These are phyloP conservation scores for Phytophthora citrophthora DNA, from an alignment of 352 stramenopile genomes.

Conservation along the genomic window DNA sequence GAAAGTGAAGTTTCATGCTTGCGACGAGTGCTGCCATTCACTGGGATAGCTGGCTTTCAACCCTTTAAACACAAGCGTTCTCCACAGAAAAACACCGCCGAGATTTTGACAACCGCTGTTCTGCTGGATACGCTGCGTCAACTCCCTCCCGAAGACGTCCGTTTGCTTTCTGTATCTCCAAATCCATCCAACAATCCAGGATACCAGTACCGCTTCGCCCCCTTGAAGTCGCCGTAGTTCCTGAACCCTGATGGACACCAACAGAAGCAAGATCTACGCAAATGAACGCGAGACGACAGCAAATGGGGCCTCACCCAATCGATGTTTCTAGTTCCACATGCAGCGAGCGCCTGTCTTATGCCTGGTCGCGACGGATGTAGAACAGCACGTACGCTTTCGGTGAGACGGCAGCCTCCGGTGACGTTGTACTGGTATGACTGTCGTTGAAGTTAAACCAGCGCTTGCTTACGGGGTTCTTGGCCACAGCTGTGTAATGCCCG, in stretches of 20 bases:
- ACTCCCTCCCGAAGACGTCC: conserved; percentile 53
- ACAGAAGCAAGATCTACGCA: conserved; percentile 10
- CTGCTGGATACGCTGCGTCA: conserved; percentile 52
- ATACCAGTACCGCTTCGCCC: conserved; percentile 34
- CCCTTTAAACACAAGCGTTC: conserved; percentile 31
- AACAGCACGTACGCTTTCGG: conserved; percentile 83
- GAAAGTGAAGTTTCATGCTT: conserved; percentile 58
- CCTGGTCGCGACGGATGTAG: conserved; percentile 59
- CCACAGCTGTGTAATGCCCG: conserved; percentile 92
- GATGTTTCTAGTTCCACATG: conserved; percentile 35
- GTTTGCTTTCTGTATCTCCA: conserved; percentile 31
- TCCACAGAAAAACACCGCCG: conserved; percentile 4
- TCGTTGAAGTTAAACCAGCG: conserved; percentile 93
- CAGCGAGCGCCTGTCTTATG: conserved; percentile 23
- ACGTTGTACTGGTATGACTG: conserved; percentile 70
- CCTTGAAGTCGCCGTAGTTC: conserved; percentile 14
- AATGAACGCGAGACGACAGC: conserved; percentile 8
- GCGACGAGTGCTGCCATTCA: conserved; percentile 48
- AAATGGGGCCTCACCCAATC: conserved; percentile 26
- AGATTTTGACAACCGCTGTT: conserved; percentile 40
- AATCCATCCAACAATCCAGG: conserved; percentile 13
- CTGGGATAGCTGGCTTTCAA: conserved; percentile 45
- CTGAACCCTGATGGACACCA: neutral
- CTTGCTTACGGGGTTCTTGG: conserved; percentile 83
- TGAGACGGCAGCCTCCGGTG: conserved; percentile 62